Evolutionary conservation across 768 basidiomycete genomes (phyloP).

Genomic region (Xerocomus spinulosus): DNA sequence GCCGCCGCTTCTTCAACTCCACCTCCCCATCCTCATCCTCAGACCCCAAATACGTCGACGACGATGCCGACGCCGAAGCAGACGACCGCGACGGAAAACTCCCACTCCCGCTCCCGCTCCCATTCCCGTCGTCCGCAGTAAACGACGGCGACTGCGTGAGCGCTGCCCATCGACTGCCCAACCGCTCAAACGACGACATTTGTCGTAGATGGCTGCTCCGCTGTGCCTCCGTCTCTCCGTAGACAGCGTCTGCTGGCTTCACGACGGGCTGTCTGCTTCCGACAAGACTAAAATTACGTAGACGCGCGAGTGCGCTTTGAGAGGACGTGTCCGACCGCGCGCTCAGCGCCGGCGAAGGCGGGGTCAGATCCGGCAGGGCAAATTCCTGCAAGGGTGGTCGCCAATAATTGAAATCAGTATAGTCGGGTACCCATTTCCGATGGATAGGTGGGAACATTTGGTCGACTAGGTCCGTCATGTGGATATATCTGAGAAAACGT

Average conservation of each 20-base stretch:
- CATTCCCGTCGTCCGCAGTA: constrained; percentile 13
- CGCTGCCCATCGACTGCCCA: constrained; percentile 55
- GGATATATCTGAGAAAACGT: constrained; percentile 62
- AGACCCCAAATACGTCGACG: constrained; percentile 47
- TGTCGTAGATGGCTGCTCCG: constrained; percentile 52
- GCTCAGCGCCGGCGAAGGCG: constrained; percentile 90
- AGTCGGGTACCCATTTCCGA: constrained; percentile 83
- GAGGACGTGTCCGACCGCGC: constrained; percentile 87
- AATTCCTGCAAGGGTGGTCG: constrained; percentile 74
- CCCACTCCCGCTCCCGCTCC: constrained; percentile 34
- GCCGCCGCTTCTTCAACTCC: constrained; percentile 36
- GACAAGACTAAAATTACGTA: constrained; percentile 78
- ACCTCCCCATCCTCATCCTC: constrained; percentile 44
- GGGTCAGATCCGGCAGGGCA: constrained; percentile 71
- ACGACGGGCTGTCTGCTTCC: constrained; percentile 38
- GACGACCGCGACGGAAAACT: constrained; percentile 54
- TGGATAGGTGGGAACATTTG: constrained; percentile 98
- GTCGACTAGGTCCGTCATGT: constrained; percentile 99
- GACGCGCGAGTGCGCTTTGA: constrained; percentile 64
- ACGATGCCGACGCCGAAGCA: constrained; percentile 39
- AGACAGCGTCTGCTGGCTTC: constrained; percentile 12
- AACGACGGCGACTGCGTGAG: constrained; percentile 42
- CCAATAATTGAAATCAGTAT: constrained; percentile 98
- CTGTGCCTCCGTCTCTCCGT: constrained; percentile 14
- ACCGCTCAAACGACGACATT: constrained; percentile 72